phyloP scores from a whole-genome alignment of 495 filamentous ascomycete species.

The Penicillium maclennaniae region DNA sequence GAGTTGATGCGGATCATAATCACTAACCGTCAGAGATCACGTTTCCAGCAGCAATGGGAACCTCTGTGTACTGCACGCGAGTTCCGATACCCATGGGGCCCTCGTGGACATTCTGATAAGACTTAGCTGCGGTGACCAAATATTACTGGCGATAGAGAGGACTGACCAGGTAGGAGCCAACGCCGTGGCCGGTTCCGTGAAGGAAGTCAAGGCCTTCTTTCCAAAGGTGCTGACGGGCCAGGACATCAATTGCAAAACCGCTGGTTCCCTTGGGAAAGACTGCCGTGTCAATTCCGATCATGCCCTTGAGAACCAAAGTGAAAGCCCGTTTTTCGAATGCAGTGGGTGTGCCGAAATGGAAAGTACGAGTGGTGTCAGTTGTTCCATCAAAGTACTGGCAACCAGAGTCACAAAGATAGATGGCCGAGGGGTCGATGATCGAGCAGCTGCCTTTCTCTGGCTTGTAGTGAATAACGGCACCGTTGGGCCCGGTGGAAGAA shows the following conservation, averaged over 20 bases:
- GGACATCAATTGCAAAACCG: slow-evolving; percentile 83
- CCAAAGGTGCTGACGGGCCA: slow-evolving; percentile 93
- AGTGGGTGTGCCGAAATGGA: slow-evolving; percentile 86
- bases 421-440: slow-evolving; percentile 75
- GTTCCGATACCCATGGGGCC: slow-evolving; percentile 96
- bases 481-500: slow-evolving; percentile 91
- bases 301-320: slow-evolving; percentile 94
- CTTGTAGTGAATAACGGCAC: slow-evolving; percentile 96
- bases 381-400: slow-evolving; percentile 95
- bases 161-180: slow-evolving; percentile 76
- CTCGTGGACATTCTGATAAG: slow-evolving; percentile 82
- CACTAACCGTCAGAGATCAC: slow-evolving; percentile 74
- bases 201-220: slow-evolving; percentile 88
- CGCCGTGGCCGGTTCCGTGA: slow-evolving; percentile 95
- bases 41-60: slow-evolving; percentile 84
- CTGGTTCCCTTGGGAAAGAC: slow-evolving; percentile 94
- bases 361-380: slow-evolving; percentile 90
- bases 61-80: slow-evolving; percentile 85
- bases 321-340: slow-evolving; percentile 86
- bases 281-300: slow-evolving; percentile 82
- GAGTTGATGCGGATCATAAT: not conserved
- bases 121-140: slow-evolving; percentile 8
- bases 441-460: slow-evolving; percentile 81
- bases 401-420: slow-evolving; percentile 97
- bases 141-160: not conserved